A percentile compares a stretch with the other conserved stretches of the same genome.
Evolutionary conservation across 1,284 basidiomycete genomes (phyloP).

Genomic region (Coniferiporia weirii): DNA sequence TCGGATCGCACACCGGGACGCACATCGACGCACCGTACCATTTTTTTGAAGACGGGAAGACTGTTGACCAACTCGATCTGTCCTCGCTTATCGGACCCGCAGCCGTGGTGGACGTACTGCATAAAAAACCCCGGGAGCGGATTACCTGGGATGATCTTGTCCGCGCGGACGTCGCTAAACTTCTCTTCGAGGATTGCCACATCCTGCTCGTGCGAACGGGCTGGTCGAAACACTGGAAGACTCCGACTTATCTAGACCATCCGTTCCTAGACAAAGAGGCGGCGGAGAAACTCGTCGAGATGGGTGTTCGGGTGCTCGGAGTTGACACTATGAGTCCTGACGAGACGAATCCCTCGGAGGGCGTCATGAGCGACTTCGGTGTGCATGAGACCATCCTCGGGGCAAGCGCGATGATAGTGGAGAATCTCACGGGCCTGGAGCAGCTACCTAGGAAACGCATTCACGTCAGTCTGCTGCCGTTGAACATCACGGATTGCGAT

Average conservation of each 20-base stretch:
- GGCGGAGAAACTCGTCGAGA: constrained; percentile 41
- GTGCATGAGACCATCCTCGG: constrained; percentile 56
- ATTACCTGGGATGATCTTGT: constrained; percentile 51
- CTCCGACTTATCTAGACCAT: constrained; percentile 50
- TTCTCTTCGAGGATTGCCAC: constrained; percentile 23
- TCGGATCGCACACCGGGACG: constrained; percentile 61
- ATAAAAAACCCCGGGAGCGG: constrained; percentile 29
- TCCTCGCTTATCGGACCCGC: constrained; percentile 46
- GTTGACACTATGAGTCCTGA: constrained; percentile 64
- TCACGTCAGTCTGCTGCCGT: neutral
- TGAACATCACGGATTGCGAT: neutral
- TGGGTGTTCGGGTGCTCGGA: constrained; percentile 52
- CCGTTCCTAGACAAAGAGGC: constrained; percentile 55
- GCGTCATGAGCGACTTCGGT: constrained; percentile 37
- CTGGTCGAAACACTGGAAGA: constrained; percentile 54
- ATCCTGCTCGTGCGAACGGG: constrained; percentile 47
- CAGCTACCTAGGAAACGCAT: neutral
- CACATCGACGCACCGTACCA: constrained; percentile 74
- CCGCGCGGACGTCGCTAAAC: constrained; percentile 23
- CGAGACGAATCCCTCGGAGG: constrained; percentile 41
- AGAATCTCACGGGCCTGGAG: constrained; percentile 36
- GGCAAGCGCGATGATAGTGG: constrained; percentile 55
- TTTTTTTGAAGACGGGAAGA: constrained; percentile 48
- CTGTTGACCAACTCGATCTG: constrained; percentile 52
- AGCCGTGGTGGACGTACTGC: constrained; percentile 31